Evolutionary conservation across 805 yeast genomes (phyloP), one percentile per base, ranked within the genome.

Genomic region (Yarrowia hollandica): DNA sequence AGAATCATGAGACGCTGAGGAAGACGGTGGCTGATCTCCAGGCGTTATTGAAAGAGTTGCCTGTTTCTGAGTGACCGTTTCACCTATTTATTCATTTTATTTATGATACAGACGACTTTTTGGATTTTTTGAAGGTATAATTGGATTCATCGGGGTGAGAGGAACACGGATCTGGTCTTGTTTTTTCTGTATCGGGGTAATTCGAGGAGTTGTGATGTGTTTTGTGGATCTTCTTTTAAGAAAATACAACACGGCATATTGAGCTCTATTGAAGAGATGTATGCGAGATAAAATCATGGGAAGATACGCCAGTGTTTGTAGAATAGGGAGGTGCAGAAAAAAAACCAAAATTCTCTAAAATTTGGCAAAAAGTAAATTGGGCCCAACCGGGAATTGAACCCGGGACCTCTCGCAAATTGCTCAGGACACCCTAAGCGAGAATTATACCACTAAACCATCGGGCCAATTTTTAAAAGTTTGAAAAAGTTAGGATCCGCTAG

Each of bases 301-400:
- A n/a, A n/a, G n/a, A n/a, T n/a, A n/a, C n/a, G n/a, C n/a, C n/a
- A n/a, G n/a, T n/a, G n/a, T n/a, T n/a, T n/a, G n/a, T n/a, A n/a
- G n/a, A n/a, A n/a, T n/a, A n/a, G n/a, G n/a, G n/a, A n/a, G n/a
- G 30, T 26, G 7, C 4, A 12, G 42, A 9, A 2, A 18, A 35
- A 35, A 35, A 35, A n/a, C n/a, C n/a, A 35, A 19, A 19, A 5
- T 19, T 4, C 5, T 2, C 25, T 7, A 25, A 25, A 10, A 25
- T 8, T 9, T 11, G 6, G 35, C 1, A 15, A 33, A 48, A 33
- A 28, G 19, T 6, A n/a, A 44, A 21, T 15, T 15, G 39, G 39
- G 55, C 55, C 55, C 55, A 48, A 48, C 55, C 55, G 55, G 55
- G 55, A 48, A 48, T 48, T 48, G 55, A 48, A 48, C 55, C 55